These are phyloP conservation scores for Lactarius akahatsu DNA, from an alignment of 768 basidiomycete species.

Conservation along the genomic window DNA sequence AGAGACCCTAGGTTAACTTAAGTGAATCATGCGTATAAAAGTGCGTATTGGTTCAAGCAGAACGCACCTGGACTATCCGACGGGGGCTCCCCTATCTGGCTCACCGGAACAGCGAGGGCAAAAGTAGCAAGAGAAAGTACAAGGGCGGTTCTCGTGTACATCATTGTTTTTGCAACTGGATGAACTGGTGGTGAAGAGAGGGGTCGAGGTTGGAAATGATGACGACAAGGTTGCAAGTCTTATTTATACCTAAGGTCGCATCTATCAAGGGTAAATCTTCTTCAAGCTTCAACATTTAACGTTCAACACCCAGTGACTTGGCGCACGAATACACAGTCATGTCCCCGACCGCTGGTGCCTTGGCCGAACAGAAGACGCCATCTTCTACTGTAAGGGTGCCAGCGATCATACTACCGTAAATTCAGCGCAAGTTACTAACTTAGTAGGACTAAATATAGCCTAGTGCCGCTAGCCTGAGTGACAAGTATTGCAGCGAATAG, in stretches of 20 bases:
- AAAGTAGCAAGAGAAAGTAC: not conserved
- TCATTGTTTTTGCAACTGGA: not conserved
- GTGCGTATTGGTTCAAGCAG: not conserved
- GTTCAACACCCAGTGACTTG: too few relatives aligned
- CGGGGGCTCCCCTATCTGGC: not conserved
- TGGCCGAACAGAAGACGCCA: too few relatives aligned
- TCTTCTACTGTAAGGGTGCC: too few relatives aligned
- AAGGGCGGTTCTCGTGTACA: not conserved
- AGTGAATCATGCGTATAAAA: not conserved
- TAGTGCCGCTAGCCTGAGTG: too few relatives aligned
- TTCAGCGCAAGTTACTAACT: too few relatives aligned
- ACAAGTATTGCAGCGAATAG: too few relatives aligned
- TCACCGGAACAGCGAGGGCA: not conserved
- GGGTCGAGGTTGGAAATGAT: not conserved
- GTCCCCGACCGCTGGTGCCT: too few relatives aligned
- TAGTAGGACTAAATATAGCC: too few relatives aligned
- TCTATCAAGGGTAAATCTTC: not conserved
- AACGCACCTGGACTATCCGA: not conserved
- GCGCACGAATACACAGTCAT: too few relatives aligned
- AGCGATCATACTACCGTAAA: too few relatives aligned
- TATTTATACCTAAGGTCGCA: not conserved
- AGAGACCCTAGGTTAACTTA: not conserved
- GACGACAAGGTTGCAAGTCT: not conserved
- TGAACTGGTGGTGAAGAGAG: not conserved
- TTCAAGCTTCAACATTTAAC: too few relatives aligned